These are phyloP conservation scores for Lentinula novae-zelandiae DNA, from an alignment of 1,284 basidiomycete genomes.

Conservation along the genomic window DNA sequence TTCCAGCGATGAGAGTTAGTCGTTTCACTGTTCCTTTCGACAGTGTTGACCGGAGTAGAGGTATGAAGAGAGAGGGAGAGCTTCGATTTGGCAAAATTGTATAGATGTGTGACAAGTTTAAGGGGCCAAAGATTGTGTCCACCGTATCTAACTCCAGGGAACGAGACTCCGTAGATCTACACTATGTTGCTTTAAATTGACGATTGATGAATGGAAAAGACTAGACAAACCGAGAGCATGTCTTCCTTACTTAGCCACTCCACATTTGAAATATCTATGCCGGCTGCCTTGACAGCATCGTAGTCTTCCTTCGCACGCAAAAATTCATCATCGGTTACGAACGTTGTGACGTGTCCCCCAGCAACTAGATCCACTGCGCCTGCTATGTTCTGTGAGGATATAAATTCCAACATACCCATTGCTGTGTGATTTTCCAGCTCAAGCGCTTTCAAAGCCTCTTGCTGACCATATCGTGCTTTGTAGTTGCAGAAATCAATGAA, in stretches of 20 bases:
- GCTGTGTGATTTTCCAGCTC: slow-evolving; percentile 59
- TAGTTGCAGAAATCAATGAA: slow-evolving; percentile 45
- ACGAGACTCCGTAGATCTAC: slow-evolving; percentile 53
- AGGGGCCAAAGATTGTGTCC: slow-evolving; percentile 71
- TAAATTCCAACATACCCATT: slow-evolving; percentile 43
- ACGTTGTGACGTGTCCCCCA: slow-evolving; percentile 51
- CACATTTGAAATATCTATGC: slow-evolving; percentile 42
- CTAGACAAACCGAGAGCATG: slow-evolving; percentile 39
- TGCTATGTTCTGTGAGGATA: slow-evolving; percentile 40
- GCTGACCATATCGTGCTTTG: slow-evolving; percentile 37
- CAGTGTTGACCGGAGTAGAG: slow-evolving; percentile 56
- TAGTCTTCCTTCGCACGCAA: slow-evolving; percentile 39
- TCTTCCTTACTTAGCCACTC: slow-evolving; percentile 46
- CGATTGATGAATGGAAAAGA: neutral
- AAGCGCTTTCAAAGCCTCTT: slow-evolving; percentile 54
- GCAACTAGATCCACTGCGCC: slow-evolving; percentile 60
- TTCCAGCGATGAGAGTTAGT: slow-evolving; percentile 33
- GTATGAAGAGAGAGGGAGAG: slow-evolving; percentile 60
- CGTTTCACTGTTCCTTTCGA: slow-evolving; percentile 24
- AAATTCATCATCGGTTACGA: slow-evolving; percentile 47
- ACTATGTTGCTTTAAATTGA: neutral
- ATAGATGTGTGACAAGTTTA: slow-evolving; percentile 69
- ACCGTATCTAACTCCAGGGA: slow-evolving; percentile 47
- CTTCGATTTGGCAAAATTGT: slow-evolving; percentile 35
- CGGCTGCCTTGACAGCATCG: slow-evolving; percentile 50